Percentiles rank a stretch among this genome's conserved stretches.
phyloP scores from a whole-genome alignment of 2,329 filamentous ascomycete species.

The Penicillium psychrosexuale region DNA sequence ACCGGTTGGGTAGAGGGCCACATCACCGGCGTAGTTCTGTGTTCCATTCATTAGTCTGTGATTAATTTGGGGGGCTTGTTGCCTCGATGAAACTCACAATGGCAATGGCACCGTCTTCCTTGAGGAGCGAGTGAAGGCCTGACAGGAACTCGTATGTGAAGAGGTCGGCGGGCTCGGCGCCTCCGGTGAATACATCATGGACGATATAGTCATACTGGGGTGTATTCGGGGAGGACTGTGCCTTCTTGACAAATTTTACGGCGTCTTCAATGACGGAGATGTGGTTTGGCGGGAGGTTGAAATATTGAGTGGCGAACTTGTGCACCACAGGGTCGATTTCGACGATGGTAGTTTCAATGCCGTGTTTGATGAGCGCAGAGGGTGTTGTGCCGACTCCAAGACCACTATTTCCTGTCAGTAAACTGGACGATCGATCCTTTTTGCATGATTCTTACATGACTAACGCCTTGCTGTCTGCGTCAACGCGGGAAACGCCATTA shows the following conservation, averaged over 20 bases:
- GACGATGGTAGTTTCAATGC: slow-evolving; percentile 87
- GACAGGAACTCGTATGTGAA: slow-evolving; percentile 84
- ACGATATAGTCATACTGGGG: slow-evolving; percentile 80
- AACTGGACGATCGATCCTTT: background rate
- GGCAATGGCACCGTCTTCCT: slow-evolving; percentile 75
- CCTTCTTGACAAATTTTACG: slow-evolving; percentile 60
- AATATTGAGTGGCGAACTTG: slow-evolving; percentile 77
- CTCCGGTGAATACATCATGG: slow-evolving; percentile 96
- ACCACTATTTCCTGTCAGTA: slow-evolving; percentile 54
- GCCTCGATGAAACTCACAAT: slow-evolving; percentile 59
- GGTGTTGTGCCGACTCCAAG: slow-evolving; percentile 91
- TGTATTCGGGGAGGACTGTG: slow-evolving; percentile 37
- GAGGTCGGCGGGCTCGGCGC: slow-evolving; percentile 81
- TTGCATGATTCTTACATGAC: slow-evolving; percentile 64
- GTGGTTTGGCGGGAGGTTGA: slow-evolving; percentile 73
- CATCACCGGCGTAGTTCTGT: slow-evolving; percentile 91
- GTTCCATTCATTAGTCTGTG: slow-evolving; percentile 14
- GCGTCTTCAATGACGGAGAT: slow-evolving; percentile 80
- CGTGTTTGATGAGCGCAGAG: slow-evolving; percentile 78
- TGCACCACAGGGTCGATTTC: slow-evolving; percentile 92
- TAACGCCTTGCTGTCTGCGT: slow-evolving; percentile 71
- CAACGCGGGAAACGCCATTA: slow-evolving; percentile 40
- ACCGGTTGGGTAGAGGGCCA: slow-evolving; percentile 70
- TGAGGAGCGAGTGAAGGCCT: slow-evolving; percentile 67
- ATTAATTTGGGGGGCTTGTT: background rate